A percentile compares a stretch with the other conserved stretches of the same genome.
These are phyloP conservation scores for Trametes gibbosa DNA, from an alignment of 768 basidiomycete species.

Conservation along the genomic window DNA sequence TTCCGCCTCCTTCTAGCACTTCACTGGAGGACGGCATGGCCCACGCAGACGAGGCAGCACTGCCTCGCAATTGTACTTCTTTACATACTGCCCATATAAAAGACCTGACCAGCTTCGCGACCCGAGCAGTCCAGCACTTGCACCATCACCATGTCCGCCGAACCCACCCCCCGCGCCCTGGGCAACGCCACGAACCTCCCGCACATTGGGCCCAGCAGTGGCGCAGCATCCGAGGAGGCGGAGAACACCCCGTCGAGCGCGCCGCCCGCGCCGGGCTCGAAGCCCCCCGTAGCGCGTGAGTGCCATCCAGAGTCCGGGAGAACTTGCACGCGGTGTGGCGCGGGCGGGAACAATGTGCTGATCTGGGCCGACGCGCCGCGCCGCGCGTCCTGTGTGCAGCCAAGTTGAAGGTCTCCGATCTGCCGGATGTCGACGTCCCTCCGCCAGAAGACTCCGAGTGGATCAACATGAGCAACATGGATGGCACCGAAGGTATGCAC, in stretches of 20 bases:
- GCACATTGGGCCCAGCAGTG: background rate
- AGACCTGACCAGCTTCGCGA: background rate
- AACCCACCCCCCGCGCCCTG: background rate
- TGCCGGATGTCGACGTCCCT: conserved; percentile 25
- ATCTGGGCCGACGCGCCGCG: background rate
- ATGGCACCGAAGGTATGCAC: conserved; percentile 1
- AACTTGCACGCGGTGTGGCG: background rate
- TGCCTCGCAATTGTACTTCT: background rate
- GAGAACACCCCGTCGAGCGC: too few species aligned
- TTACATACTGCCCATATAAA: background rate
- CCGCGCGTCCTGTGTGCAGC: conserved; percentile 15
- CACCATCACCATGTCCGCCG: background rate
- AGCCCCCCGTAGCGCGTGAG: conserved; percentile 23
- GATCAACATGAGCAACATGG: conserved; percentile 1
- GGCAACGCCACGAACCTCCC: conserved; percentile 6
- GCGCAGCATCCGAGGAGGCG: background rate
- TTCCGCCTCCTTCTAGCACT: conserved; percentile 10
- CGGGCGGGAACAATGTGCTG: background rate
- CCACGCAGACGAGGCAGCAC: conserved; percentile 1
- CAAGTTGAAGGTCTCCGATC: conserved; percentile 21
- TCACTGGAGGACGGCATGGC: background rate
- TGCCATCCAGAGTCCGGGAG: background rate
- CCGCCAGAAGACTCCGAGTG: background rate
- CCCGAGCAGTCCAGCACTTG: background rate
- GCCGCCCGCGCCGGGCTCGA: conserved; percentile 4